phyloP scores from a whole-genome alignment of 2,329 filamentous ascomycete genomes.

The Cladosporium cucumerinum region DNA sequence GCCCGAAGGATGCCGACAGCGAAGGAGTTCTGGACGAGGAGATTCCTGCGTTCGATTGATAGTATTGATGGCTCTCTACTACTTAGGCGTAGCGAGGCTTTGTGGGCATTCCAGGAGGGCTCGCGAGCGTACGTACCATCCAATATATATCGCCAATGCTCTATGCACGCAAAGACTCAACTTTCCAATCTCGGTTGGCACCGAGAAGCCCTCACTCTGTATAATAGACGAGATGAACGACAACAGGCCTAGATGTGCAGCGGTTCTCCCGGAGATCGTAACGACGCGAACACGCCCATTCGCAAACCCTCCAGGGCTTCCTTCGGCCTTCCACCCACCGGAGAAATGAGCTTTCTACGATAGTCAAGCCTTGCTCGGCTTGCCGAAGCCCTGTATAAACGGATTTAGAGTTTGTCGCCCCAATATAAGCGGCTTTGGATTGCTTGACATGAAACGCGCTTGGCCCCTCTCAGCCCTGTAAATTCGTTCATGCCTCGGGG shows the following conservation, averaged over 20 bases:
- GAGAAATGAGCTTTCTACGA: no score
- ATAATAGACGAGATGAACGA: not conserved
- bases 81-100: not conserved
- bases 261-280: not conserved
- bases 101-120: not conserved
- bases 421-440: slow-evolving; percentile 2
- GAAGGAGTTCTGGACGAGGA: not conserved
- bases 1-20: no score
- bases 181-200: not conserved
- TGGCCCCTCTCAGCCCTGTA: not conserved
- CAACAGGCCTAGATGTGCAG: not conserved
- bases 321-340: not conserved
- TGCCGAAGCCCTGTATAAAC: not conserved
- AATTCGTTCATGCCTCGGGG: not conserved
- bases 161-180: not conserved
- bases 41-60: not conserved
- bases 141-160: not conserved
- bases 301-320: not conserved
- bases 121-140: not conserved
- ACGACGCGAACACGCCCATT: not conserved
- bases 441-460: not conserved
- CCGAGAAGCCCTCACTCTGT: not conserved
- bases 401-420: not conserved
- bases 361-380: not conserved
- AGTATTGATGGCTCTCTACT: not conserved